Evolutionary conservation across 768 basidiomycete species (phyloP), one percentile per base, ranked within the genome.

Genomic region (Auricularia auricula-judae): DNA sequence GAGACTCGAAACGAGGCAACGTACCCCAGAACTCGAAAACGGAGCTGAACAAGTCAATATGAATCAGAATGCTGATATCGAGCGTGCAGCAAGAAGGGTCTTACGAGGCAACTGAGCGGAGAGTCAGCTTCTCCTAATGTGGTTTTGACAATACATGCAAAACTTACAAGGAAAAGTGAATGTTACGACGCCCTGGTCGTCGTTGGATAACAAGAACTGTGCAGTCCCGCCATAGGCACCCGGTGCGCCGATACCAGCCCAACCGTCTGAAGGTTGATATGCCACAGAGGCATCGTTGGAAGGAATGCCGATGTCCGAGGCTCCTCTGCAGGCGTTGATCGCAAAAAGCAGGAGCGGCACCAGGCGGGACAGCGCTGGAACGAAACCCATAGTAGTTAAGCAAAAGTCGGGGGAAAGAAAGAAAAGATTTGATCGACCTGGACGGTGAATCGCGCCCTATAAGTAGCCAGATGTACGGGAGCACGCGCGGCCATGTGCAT

Each of bases 101-200:
- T 10, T 33, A 59, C 56, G 56, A 59, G 5, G 18, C 23, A 18
- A 23, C 56, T 54, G 10, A 7, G 18, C 8, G 29, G 29, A n/a
- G n/a, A 18, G 18, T 54, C 53, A 54, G n/a, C 29, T n/a, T 10
- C 53, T n/a, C n/a, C 0, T n/a, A 18, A 54, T 11, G 8, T 7
- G n/a, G 36, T 54, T 12, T 5, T 16, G 51, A 36, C 29, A 29
- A 29, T 29, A 29, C 29, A 29, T 29, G 29, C 36, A 18, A 4
- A 23, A 42, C 63, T 10, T 39, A 63, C 63, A 36, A 29, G 63
- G 63, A 29, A 64, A 64, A 8, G 23, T 60, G 63, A 64, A 64
- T 3, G 35, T 39, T 4, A 64, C 63, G 7, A 21, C 43, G 3
- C 36, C 63, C 10, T 43, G 33, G 29, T 64, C 39, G 16, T 33